Conservation (phyloP, 768 basidiomycete species). For the Leccinum arenicola region DNA sequence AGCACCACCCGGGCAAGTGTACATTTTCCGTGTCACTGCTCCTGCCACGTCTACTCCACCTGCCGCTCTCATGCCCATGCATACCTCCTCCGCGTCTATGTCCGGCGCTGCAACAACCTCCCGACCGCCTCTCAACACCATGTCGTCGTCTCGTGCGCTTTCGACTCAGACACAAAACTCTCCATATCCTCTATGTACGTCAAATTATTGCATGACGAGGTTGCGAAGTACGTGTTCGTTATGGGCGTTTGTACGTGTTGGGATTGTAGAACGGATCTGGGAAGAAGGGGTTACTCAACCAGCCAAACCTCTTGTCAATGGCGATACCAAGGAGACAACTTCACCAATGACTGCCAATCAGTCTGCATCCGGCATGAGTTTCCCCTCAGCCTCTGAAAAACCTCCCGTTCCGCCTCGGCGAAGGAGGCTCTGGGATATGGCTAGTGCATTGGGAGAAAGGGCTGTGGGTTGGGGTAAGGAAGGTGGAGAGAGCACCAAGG, state of each 20-base stretch:
- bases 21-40: slow-evolving; percentile 62
- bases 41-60: slow-evolving; percentile 25
- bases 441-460: slow-evolving; percentile 56
- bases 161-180: slow-evolving; percentile 22
- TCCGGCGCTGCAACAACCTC: slow-evolving; percentile 28
- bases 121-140: slow-evolving; percentile 19
- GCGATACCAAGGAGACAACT: background rate
- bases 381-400: slow-evolving; percentile 33
- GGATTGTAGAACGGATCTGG: slow-evolving; percentile 85
- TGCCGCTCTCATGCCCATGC: slow-evolving; percentile 18
- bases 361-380: background rate
- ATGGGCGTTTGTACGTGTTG: slow-evolving; percentile 84
- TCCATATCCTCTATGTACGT: slow-evolving; percentile 70
- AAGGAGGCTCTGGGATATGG: slow-evolving; percentile 66
- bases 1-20: slow-evolving; percentile 45
- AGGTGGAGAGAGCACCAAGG: slow-evolving; percentile 28
- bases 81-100: slow-evolving; percentile 31
- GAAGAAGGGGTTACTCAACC: slow-evolving; percentile 62
- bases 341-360: slow-evolving; percentile 1
- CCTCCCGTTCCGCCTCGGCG: slow-evolving; percentile 65
- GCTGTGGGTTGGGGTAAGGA: slow-evolving; percentile 55
- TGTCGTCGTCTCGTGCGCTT: slow-evolving; percentile 44
- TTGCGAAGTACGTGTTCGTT: slow-evolving; percentile 85
- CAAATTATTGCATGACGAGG: slow-evolving; percentile 83
- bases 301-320: slow-evolving; percentile 20